A percentile compares a stretch with the other conserved stretches of the same genome.
Evolutionary conservation across 129 eudicot genomes (phyloP).

Genomic region (Helichrysum umbraculigerum): DNA sequence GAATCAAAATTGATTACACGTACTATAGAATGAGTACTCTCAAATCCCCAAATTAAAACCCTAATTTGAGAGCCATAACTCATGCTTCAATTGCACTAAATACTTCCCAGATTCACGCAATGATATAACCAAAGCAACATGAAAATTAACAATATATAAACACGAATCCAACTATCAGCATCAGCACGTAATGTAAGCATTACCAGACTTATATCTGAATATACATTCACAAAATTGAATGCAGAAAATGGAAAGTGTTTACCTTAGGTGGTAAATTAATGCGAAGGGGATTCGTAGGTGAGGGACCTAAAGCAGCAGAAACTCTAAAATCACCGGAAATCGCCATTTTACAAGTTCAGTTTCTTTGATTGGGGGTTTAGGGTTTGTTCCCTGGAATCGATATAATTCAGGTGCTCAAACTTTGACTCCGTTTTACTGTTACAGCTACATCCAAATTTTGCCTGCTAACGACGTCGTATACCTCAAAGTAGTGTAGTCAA

Average conservation of each 20-base stretch:
- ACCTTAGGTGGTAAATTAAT: constrained; percentile 43
- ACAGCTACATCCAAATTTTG: not conserved
- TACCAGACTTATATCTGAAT: not conserved
- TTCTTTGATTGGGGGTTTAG: constrained; percentile 14
- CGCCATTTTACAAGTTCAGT: constrained; percentile 47
- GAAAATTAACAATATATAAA: not conserved
- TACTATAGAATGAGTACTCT: not conserved
- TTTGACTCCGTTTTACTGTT: not conserved
- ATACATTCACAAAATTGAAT: not conserved
- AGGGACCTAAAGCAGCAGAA: constrained; percentile 61
- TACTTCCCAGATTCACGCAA: constrained; percentile 12
- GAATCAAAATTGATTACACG: not conserved
- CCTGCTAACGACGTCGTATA: not conserved
- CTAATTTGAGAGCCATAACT: not conserved
- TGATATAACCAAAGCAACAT: not conserved
- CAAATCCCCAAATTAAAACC: constrained; percentile 19
- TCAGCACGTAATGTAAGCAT: not conserved
- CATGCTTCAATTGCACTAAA: constrained; percentile 21
- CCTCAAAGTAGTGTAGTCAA: not conserved
- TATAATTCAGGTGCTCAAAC: constrained; percentile 27
- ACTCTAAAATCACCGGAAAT: constrained; percentile 71
- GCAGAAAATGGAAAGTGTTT: not conserved
- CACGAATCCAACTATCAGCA: constrained; percentile 11
- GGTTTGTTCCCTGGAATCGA: constrained; percentile 19
- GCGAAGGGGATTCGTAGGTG: constrained; percentile 41